Evolutionary conservation across 768 basidiomycete species (phyloP).

Genomic region (Boletus pseudo-olivaceus): DNA sequence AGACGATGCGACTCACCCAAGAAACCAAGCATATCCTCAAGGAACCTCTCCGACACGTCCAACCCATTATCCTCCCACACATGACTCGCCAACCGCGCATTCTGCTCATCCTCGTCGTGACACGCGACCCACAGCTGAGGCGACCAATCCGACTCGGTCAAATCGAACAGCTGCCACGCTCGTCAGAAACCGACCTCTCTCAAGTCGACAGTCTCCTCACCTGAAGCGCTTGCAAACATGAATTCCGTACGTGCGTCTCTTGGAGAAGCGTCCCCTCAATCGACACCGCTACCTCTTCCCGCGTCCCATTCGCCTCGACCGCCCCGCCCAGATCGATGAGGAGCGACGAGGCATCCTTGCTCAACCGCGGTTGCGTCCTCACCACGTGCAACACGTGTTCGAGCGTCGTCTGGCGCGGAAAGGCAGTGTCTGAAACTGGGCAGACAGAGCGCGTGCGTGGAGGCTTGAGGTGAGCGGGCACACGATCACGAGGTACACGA

Average conservation of each 20-base stretch:
- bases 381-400: conserved; percentile 70
- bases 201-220: conserved; percentile 35
- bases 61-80: conserved; percentile 96
- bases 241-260: conserved; percentile 83
- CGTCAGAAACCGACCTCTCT: neutral
- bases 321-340: conserved; percentile 81
- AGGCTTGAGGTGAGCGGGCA: neutral
- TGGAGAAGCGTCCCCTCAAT: conserved; percentile 75
- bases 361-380: conserved; percentile 71
- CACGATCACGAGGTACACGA: neutral
- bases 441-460: too few species aligned
- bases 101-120: conserved; percentile 90
- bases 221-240: conserved; percentile 88
- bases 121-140: conserved; percentile 83
- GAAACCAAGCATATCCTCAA: conserved; percentile 56
- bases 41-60: conserved; percentile 67
- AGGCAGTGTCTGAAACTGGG: conserved; percentile 64
- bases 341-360: conserved; percentile 78
- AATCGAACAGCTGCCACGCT: conserved; percentile 73
- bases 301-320: conserved; percentile 59
- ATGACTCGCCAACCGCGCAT: conserved; percentile 71
- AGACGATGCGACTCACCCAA: conserved; percentile 51
- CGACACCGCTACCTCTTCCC: conserved; percentile 61
- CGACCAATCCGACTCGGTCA: conserved; percentile 94
- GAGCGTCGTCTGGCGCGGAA: conserved; percentile 72